These are phyloP conservation scores for Phialocephala sp. DNA, from an alignment of 2,329 filamentous ascomycete species.

Conservation along the genomic window DNA sequence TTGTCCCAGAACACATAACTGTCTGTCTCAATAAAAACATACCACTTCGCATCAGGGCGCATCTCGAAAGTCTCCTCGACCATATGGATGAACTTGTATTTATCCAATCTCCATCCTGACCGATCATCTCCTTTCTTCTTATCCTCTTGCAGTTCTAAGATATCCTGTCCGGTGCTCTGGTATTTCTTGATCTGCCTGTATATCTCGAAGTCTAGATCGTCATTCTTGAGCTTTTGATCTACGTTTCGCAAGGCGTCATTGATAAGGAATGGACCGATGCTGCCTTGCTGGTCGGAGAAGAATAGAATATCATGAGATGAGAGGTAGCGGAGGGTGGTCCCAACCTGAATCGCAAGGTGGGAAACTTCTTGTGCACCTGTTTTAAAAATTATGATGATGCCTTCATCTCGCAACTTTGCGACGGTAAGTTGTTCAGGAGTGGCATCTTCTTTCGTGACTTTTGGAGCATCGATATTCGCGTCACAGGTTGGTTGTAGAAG, in stretches of 20 bases:
- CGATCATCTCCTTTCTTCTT: constrained; percentile 21
- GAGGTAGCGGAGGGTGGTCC: constrained; percentile 57
- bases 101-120: constrained; percentile 61
- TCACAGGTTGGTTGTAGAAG: background rate
- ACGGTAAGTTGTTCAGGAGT: constrained; percentile 25
- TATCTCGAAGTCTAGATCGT: constrained; percentile 53
- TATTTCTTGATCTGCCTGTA: constrained; percentile 51
- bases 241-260: constrained; percentile 55
- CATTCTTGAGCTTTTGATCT: constrained; percentile 49
- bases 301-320: constrained; percentile 53
- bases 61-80: constrained; percentile 58
- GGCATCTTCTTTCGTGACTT: background rate
- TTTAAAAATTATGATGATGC: constrained; percentile 55
- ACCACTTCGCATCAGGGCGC: constrained; percentile 61
- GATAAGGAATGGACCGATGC: constrained; percentile 51
- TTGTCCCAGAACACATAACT: constrained; percentile 62
- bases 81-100: constrained; percentile 67
- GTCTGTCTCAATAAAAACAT: constrained; percentile 64
- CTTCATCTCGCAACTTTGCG: constrained; percentile 22
- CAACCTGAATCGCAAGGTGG: constrained; percentile 58
- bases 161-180: constrained; percentile 51
- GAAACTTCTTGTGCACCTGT: constrained; percentile 61
- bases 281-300: constrained; percentile 62
- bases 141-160: constrained; percentile 45
- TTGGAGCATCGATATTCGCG: background rate